Evolutionary conservation across 768 basidiomycete genomes (phyloP), one percentile per base, ranked within the genome.

Genomic region (Leucosporidium yakuticum): DNA sequence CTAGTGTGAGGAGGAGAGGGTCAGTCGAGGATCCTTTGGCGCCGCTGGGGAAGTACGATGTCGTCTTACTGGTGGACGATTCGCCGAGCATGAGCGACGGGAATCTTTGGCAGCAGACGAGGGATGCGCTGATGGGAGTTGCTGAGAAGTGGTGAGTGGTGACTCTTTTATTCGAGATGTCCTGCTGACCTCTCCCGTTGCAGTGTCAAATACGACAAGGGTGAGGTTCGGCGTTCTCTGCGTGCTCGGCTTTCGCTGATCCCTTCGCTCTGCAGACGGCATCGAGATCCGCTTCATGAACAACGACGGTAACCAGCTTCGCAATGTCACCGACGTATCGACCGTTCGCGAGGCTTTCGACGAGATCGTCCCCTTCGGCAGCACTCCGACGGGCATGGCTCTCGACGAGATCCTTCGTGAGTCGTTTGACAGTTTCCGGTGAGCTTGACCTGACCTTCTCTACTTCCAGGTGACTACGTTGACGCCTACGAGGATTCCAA

Each of bases 21-120:
- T 49, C 53, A 11, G 54, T 69, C 11, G 68, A 69, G 56, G 68
- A 69, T 34, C 44, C 51, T 4, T 44, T 68, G 19, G 67, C 63
- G 2, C 48, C 57, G 20, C 48, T 69, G 23, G 31, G 60, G 0
- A n/a, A 47, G 44, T 70, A 64, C 62, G 67, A 73, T 36, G 29
- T 69, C 3, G 53, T 63, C 6, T 14, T 71, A 4, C 60, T 74
- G 21, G 60, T 75, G 8, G 74, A 75, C 49, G 74, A 74, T 34
- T 58, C 53, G 14, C 66, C 70, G 27, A 65, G 63, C 0, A 74
- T 75, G 73, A n/a, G 58, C 4, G 32, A 64, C 31, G 39, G 39
- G 8, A 44, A 44, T 44, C n/a, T 64, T 5, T 75, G 74, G 74
- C 23, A 25, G 2, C 65, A 74, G 53, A 55, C 64, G n/a, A 39